Evolutionary conservation across 108 stramenopile genomes (phyloP).

Genomic region (Schizochytrium sp.): DNA sequence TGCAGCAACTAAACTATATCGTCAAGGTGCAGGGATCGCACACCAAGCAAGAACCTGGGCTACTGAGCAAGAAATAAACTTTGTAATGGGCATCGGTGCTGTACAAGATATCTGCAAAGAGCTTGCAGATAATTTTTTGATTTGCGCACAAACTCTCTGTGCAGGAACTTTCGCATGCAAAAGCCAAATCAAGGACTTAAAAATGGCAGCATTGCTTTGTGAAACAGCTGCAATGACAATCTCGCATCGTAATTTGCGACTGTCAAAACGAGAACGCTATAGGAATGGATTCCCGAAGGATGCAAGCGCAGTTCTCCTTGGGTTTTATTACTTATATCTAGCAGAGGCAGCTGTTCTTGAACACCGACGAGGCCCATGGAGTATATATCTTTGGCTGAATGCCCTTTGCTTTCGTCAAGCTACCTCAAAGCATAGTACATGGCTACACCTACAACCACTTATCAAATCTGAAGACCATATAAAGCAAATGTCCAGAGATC

Average conservation of each 20-base stretch:
- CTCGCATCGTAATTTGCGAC: not conserved
- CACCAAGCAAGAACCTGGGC: not conserved
- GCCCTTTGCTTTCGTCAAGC: slow-evolving; percentile 14
- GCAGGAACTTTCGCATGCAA: slow-evolving; percentile 20
- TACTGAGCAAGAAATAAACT: not conserved
- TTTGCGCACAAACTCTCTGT: not conserved
- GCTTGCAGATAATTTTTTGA: not conserved
- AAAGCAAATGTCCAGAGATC: not conserved
- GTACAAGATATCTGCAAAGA: not conserved
- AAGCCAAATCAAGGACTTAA: not conserved
- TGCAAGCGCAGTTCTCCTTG: slow-evolving; percentile 9
- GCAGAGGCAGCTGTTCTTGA: not conserved
- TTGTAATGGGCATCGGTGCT: not conserved
- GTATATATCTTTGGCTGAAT: not conserved
- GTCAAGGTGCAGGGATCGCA: not conserved
- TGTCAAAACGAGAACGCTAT: not conserved
- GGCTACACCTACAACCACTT: slow-evolving; percentile 23
- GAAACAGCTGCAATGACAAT: not conserved
- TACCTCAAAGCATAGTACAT: not conserved
- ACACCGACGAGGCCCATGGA: not conserved
- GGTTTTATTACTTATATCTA: not conserved
- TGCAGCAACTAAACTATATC: not conserved
- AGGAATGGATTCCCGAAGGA: not conserved
- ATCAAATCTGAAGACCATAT: not conserved
- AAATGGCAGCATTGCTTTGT: slow-evolving; percentile 1